Base-by-base conservation (phyloP, 768 basidiomycete genomes). In the Phylloporus sp. region DNA sequence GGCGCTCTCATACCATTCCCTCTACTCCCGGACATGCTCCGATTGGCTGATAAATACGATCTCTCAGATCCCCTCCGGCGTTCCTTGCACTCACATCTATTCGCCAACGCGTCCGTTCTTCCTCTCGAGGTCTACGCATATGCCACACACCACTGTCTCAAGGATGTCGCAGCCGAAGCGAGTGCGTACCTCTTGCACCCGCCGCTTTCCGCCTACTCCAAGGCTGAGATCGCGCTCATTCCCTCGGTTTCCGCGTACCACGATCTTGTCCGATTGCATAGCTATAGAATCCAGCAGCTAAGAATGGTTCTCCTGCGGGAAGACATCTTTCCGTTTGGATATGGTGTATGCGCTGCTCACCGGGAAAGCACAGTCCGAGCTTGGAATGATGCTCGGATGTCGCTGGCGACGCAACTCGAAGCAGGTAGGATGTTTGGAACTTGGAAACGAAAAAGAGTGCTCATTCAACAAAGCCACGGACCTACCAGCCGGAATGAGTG, bases 301-400 rank as follows among this genome's bases (percentile, higher is more conserved):
- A 76, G 77, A 41, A 72, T 75, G 24, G 67, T 82, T 6, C 62
- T 87, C 16, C 61, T 81, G 34, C 73, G 70, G 20, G 84, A 87
- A 60, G 79, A 82, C 29, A 73, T 88, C 40, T 89, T 88, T 60
- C 86, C 86, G 18, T 81, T 85, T 65, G 84, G 85, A 20, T 88
- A 88, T 51, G 84, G 86, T 4, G 67, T 69, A 52, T 89, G 86
- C 63, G 38, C 69, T n/a, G 62, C 66, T 35, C 86, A 88, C 65
- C 67, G 66, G 43, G 71, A 72, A 24, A 62, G 70, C 35, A 77
- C 81, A 1, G 66, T 56, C 36, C 64, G 66, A 5, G 60, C 67
- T 16, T 88, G 86, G 86, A 76, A 81, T 47, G 67, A 71, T 38
- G 70, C 72, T 47, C 78, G 80, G 48, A 71, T 69, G 55, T 63